Base-by-base conservation (phyloP, 2,329 filamentous ascomycete genomes). In the Ceratocystis diversiconidia region DNA sequence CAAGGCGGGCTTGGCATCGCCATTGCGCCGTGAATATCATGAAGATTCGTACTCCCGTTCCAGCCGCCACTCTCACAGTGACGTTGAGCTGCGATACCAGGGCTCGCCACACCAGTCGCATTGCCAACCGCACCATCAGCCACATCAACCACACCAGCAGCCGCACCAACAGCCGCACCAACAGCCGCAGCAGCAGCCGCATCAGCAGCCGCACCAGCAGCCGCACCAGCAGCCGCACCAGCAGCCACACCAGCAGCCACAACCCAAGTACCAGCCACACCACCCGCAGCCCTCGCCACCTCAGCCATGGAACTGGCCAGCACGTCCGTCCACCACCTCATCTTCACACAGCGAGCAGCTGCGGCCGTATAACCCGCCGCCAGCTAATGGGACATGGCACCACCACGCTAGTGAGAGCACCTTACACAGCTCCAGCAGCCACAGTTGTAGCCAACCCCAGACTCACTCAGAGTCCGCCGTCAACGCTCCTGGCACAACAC, bases 1-100 rank as follows among this genome's bases (percentile, higher is more conserved):
- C 6, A 73, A 74, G 65, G 77, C 76, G 63, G 78, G 76, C 32
- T 79, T 79, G 1, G 75, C 80, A 3, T 89, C 88, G 71, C 80
- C 85, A 44, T 83, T 82, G 59, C 82, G 85, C 63, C 73, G 87
- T 2, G 69, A 79, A 82, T 50, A 63, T 15, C 62, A 32, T 36
- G 32, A 44, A 25, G 5, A n/a, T 19, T 30, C 17, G 19, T 30
- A n/a, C 10, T 10, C 25, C 52, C 10, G 2, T 7, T 2, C 25
- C 30, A 15, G 62, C 28, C 62, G 22, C 62, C 12, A 62, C 61
- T 41, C 25, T 43, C 43, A 48, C 28, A 61, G 36, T 32, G 62
- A 41, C n/a, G 8, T 25, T 3, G 62, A 55, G 25, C 15, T 41
- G 67, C 75, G 76, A 25, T 57, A 57, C 0, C 80, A 79, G 76